A percentile compares a stretch with the other conserved stretches of the same genome.
Evolutionary conservation across 495 filamentous ascomycete species (phyloP).

Genomic region (Astrothelium subdiscretum): DNA sequence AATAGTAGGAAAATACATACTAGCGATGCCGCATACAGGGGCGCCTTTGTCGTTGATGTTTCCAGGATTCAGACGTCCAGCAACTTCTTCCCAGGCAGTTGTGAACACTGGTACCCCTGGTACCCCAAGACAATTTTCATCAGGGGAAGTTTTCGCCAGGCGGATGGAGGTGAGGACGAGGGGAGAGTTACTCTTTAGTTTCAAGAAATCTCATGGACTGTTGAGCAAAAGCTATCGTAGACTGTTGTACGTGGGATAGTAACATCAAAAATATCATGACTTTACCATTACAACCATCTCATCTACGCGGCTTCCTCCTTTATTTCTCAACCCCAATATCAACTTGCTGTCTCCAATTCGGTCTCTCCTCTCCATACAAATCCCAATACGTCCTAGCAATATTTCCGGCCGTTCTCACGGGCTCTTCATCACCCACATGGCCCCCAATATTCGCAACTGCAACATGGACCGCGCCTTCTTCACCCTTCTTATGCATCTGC

Average conservation of each 20-base stretch:
- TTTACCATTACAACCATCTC: not conserved
- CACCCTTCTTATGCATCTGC: not conserved
- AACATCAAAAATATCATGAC: not conserved
- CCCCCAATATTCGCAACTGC: conserved; percentile 15
- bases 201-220: not conserved
- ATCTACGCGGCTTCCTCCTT: not conserved
- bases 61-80: too few relatives aligned
- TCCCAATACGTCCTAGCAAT: conserved; percentile 14
- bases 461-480: conserved; percentile 9
- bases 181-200: not conserved
- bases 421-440: conserved; percentile 12
- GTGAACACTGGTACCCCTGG: too few relatives aligned
- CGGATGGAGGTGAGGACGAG: too few relatives aligned
- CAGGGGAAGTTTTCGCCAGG: too few relatives aligned
- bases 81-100: too few relatives aligned
- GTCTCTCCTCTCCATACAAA: conserved; percentile 6
- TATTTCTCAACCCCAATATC: not conserved
- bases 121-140: too few relatives aligned
- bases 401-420: conserved; percentile 8
- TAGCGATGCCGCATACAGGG: too few relatives aligned
- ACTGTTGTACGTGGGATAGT: not conserved
- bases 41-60: too few relatives aligned
- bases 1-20: too few relatives aligned
- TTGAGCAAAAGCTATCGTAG: not conserved
- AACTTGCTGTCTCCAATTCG: not conserved